phyloP scores from a whole-genome alignment of 2,329 filamentous ascomycete species.

The Keithomyces neogunnii region DNA sequence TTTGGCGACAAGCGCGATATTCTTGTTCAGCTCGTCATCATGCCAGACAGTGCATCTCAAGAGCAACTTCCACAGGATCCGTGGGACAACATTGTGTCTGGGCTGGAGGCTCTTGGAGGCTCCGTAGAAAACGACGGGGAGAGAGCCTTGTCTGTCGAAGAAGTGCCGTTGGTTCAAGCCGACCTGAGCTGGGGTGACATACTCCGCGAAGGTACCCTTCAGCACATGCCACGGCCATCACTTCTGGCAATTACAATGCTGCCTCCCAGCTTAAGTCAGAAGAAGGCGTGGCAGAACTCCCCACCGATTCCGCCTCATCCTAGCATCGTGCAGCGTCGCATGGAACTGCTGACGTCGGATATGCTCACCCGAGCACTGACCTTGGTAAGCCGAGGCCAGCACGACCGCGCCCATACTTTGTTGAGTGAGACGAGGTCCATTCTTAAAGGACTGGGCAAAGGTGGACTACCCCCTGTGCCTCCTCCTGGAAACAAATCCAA shows the following conservation, averaged over 20 bases:
- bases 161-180: constrained; percentile 89
- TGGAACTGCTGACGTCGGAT: constrained; percentile 95
- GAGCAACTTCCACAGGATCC: constrained; percentile 87
- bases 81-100: constrained; percentile 96
- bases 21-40: constrained; percentile 85
- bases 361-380: constrained; percentile 93
- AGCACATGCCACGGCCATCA: constrained; percentile 81
- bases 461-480: constrained; percentile 82
- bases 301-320: constrained; percentile 93
- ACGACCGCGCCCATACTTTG: constrained; percentile 87
- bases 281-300: constrained; percentile 55
- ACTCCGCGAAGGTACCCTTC: constrained; percentile 75
- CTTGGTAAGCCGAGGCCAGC: constrained; percentile 81
- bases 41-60: constrained; percentile 72
- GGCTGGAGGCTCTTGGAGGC: constrained; percentile 85
- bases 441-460: constrained; percentile 90
- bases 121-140: constrained; percentile 80
- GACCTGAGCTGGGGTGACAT: constrained; percentile 93
- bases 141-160: constrained; percentile 77
- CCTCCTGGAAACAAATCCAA: constrained; percentile 39
- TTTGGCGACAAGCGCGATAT: constrained; percentile 95
- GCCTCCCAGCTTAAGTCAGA: constrained; percentile 54
- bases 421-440: constrained; percentile 91
- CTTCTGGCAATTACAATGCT: constrained; percentile 94
- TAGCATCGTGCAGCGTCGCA: constrained; percentile 87